phyloP scores from a whole-genome alignment of 192 early-diverging fungal species.

The Coemansia sp. region DNA sequence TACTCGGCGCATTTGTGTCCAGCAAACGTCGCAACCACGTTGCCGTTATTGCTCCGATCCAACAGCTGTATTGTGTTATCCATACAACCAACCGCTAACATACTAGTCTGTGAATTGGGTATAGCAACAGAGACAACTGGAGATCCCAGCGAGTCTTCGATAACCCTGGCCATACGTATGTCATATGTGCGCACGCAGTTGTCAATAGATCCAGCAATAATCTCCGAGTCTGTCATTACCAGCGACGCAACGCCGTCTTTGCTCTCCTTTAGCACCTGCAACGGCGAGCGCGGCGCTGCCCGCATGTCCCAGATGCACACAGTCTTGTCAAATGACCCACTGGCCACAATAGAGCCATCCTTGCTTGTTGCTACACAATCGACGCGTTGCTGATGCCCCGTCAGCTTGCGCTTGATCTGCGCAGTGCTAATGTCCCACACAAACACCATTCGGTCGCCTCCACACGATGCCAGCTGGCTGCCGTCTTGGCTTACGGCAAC shows the following conservation, averaged over 20 bases:
- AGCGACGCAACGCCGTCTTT: constrained; percentile 86
- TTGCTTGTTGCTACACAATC: constrained; percentile 82
- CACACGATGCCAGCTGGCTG: constrained; percentile 72
- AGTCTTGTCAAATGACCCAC: constrained; percentile 68
- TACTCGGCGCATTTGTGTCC: constrained; percentile 83
- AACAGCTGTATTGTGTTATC: constrained; percentile 83
- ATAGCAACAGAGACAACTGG: constrained; percentile 74
- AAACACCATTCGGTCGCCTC: constrained; percentile 76
- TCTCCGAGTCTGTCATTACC: constrained; percentile 65
- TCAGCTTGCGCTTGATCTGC: constrained; percentile 66
- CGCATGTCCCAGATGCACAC: constrained; percentile 56
- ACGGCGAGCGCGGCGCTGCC: constrained; percentile 55
- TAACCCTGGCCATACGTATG: constrained; percentile 71
- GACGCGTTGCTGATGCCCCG: constrained; percentile 79
- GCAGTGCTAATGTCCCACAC: constrained; percentile 86
- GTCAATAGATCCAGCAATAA: constrained; percentile 83
- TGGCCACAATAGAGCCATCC: constrained; percentile 73
- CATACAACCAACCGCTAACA: constrained; percentile 72
- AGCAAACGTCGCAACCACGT: constrained; percentile 67
- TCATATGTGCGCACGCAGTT: constrained; percentile 83
- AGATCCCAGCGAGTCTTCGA: constrained; percentile 72
- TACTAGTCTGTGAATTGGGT: constrained; percentile 63
- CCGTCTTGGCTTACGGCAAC: constrained; percentile 55
- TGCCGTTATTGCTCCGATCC: constrained; percentile 69
- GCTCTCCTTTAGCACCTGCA: constrained; percentile 80